Conservation (phyloP, 805 yeast genomes). For the Grigorovia jiainica region DNA sequence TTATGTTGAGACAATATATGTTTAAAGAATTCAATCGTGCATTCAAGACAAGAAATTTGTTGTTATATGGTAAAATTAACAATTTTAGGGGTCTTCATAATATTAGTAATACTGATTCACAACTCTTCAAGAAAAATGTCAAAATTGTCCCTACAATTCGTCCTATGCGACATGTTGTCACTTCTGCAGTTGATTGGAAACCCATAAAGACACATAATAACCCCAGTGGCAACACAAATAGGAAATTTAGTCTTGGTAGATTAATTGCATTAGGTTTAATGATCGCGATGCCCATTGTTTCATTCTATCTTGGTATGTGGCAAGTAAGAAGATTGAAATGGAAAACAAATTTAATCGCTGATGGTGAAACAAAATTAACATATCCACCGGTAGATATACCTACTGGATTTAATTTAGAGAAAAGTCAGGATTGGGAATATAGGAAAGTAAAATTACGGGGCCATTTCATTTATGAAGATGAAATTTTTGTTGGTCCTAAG, state of each 20-base stretch:
- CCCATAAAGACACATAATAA: constrained; percentile 47
- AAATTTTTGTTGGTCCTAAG: constrained; percentile 88
- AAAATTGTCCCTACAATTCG: too few relatives aligned
- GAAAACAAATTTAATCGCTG: constrained; percentile 77
- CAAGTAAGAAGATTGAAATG: constrained; percentile 77
- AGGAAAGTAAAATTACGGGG: constrained; percentile 74
- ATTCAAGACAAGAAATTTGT: too few relatives aligned
- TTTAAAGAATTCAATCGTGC: too few relatives aligned
- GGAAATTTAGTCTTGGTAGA: constrained; percentile 11
- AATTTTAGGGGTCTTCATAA: too few relatives aligned
- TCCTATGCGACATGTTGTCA: constrained; percentile 41
- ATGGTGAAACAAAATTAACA: constrained; percentile 73
- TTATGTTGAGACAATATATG: too few relatives aligned
- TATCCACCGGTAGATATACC: constrained; percentile 69
- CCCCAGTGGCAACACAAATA: constrained; percentile 31
- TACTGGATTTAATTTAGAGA: constrained; percentile 49
- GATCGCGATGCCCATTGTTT: constrained; percentile 73
- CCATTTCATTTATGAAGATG: constrained; percentile 71
- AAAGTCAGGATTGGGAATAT: constrained; percentile 67
- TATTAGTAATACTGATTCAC: too few relatives aligned
- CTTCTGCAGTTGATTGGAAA: constrained; percentile 77
- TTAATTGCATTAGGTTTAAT: constrained; percentile 31
- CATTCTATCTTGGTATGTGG: constrained; percentile 89
- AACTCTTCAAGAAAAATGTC: too few relatives aligned
- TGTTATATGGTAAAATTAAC: too few relatives aligned